Evolutionary conservation across 805 yeast genomes (phyloP), one percentile per base, ranked within the genome.

Genomic region (Yarrowia sp.): DNA sequence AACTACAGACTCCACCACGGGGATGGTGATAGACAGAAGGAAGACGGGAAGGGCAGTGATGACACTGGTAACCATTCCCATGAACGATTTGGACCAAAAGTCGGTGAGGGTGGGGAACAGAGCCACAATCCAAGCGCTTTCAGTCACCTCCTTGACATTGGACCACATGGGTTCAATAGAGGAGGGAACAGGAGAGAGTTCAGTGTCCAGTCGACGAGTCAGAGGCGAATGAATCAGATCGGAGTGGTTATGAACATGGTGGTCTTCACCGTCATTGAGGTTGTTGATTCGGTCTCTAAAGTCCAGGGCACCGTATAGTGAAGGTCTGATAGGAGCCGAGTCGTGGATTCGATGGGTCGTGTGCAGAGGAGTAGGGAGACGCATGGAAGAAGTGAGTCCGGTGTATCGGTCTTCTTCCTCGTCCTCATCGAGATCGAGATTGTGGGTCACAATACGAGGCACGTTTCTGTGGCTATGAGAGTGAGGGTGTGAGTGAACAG

Each of bases 281-380:
- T 67, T 42, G 46, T 72, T 64, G 15, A 72, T 70, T 0, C 76
- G 72, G 41, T 73, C 73, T 67, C 77, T 75, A 48, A 82, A 74
- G 58, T 79, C 80, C 8, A 80, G 69, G 0, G 84, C 84, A 43
- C 80, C 78, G 40, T 78, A 71, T 11, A 82, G 59, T 1, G 84
- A 81, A 14, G 82, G 76, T 41, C 82, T 72, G 36, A 75, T 74
- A 10, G 75, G 72, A 9, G 72, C 55, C 14, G 70, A 35, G 10
- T 56, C 56, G 19, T 53, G 46, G 50, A 59, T 12, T 26, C 56
- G 61, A 19, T 49, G 58, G 19, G 49, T 48, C 12, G 61, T 22
- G 26, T 48, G 56, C 2, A 63, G 48, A 2, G 67, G 67, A 5
- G 56, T 48, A 5, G 67, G 56, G 8, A 69, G 56, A 8, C 70